phyloP scores from a whole-genome alignment of 2,329 filamentous ascomycete genomes.

The Leptographium flavum region DNA sequence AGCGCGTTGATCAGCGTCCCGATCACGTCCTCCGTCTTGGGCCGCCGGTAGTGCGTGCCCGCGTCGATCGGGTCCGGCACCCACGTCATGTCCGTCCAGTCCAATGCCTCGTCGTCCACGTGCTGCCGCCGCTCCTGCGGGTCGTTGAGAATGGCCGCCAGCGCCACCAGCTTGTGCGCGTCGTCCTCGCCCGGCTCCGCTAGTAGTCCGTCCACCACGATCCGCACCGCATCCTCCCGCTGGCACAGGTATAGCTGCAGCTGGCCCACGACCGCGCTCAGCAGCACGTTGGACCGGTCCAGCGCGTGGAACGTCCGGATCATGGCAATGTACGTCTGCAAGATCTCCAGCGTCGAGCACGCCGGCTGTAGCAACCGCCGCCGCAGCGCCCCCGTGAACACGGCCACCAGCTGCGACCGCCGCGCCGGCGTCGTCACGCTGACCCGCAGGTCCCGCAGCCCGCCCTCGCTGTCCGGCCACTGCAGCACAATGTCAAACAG shows the following conservation, averaged over 20 bases:
- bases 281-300: constrained; percentile 62
- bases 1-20: constrained; percentile 80
- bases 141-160: constrained; percentile 52
- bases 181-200: constrained; percentile 39
- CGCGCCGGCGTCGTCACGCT: constrained; percentile 54
- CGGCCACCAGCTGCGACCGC: constrained; percentile 54
- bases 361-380: constrained; percentile 59
- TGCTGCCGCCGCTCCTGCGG: constrained; percentile 38
- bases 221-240: constrained; percentile 59
- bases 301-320: constrained; percentile 64
- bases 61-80: constrained; percentile 86
- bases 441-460: constrained; percentile 58
- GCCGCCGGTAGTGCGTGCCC: constrained; percentile 78
- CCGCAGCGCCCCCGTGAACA: constrained; percentile 52
- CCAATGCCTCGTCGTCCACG: constrained; percentile 54
- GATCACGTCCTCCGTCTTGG: constrained; percentile 77
- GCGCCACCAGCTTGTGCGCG: constrained; percentile 40
- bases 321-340: constrained; percentile 66
- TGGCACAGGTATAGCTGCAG: constrained; percentile 65
- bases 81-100: constrained; percentile 92
- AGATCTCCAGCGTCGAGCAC: constrained; percentile 59
- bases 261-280: constrained; percentile 59
- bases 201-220: constrained; percentile 62
- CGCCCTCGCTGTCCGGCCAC: constrained; percentile 59
- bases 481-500: constrained; percentile 66